Evolutionary conservation across 768 basidiomycete species (phyloP).

Genomic region (Rhizopogon vesiculosus): DNA sequence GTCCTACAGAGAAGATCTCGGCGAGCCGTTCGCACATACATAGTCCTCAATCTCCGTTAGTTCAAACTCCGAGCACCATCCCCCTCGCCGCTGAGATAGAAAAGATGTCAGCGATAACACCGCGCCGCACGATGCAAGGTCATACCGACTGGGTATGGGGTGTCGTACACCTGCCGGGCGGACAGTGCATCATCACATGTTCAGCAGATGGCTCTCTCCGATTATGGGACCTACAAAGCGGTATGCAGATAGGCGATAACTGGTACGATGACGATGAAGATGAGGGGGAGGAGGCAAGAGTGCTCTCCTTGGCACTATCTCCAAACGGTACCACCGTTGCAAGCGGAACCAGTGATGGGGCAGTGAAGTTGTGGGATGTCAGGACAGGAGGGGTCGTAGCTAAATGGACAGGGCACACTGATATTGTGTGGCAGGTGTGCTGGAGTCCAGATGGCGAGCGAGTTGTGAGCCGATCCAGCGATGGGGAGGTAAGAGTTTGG

Average conservation of each 20-base stretch:
- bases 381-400: not conserved
- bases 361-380: slow-evolving; percentile 1
- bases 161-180: not conserved
- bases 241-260: not conserved
- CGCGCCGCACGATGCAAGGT: not conserved
- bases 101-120: not conserved
- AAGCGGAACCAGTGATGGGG: slow-evolving; percentile 1
- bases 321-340: slow-evolving; percentile 4
- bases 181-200: not conserved
- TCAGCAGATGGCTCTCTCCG: not conserved
- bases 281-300: not conserved
- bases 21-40: too few species aligned
- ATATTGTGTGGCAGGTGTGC: not conserved
- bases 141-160: not conserved
- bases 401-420: not conserved
- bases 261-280: not conserved
- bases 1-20: too few species aligned
- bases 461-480: slow-evolving; percentile 3
- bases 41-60: too few species aligned
- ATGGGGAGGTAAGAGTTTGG: slow-evolving; percentile 7
- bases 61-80: not conserved
- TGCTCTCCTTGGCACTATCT: slow-evolving; percentile 3
- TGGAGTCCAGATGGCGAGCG: not conserved
- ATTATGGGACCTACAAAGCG: not conserved
- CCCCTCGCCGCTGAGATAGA: not conserved